Conservation (phyloP, 495 filamentous ascomycete species). For the Neurospora terricola region DNA sequence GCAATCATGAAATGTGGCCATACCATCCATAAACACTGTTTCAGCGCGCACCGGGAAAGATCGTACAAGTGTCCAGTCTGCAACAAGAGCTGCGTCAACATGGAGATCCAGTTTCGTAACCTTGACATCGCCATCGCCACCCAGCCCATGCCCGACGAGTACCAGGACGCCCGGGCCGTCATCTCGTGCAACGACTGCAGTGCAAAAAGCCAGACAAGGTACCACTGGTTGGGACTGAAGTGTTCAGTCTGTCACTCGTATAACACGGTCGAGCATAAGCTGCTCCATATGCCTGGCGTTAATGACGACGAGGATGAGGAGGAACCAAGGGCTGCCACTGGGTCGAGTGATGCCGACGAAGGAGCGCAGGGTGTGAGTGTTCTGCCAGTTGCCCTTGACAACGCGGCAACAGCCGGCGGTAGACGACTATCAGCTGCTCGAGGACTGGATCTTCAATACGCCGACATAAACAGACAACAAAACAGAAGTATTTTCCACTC, state of each 20-base stretch:
- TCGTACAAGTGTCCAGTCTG: slow-evolving; percentile 95
- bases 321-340: slow-evolving; percentile 15
- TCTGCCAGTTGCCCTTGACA: neutral
- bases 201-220: slow-evolving; percentile 71
- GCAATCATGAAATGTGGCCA: slow-evolving; percentile 96
- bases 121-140: slow-evolving; percentile 72
- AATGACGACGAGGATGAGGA: slow-evolving; percentile 3
- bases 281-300: slow-evolving; percentile 29
- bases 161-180: slow-evolving; percentile 66
- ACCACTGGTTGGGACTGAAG: slow-evolving; percentile 92
- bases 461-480: neutral
- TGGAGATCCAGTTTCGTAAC: slow-evolving; percentile 91
- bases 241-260: slow-evolving; percentile 78
- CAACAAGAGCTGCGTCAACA: slow-evolving; percentile 86
- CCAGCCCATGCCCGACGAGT: slow-evolving; percentile 87
- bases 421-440: neutral
- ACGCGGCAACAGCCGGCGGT: neutral
- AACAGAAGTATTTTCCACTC: neutral
- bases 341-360: slow-evolving; percentile 19
- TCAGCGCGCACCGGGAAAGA: slow-evolving; percentile 69
- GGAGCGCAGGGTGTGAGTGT: neutral
- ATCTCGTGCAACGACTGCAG: slow-evolving; percentile 93
- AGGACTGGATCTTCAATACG: neutral
- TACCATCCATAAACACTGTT: slow-evolving; percentile 84
- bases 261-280: slow-evolving; percentile 67